Evolutionary conservation across 306 rosid genomes (phyloP).

Genomic region (Adenanthera pavonina): DNA sequence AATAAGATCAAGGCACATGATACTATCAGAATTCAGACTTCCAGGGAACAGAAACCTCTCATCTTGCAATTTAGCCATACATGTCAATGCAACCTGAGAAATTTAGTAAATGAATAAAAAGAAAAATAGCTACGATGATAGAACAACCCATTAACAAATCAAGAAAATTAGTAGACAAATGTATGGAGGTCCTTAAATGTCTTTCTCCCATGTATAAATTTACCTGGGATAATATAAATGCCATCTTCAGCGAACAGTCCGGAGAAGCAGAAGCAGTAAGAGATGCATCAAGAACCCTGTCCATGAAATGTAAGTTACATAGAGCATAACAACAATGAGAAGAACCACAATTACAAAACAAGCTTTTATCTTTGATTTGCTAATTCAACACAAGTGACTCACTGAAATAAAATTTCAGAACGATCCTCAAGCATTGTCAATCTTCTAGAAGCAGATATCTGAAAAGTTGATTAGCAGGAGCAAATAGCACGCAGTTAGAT

Average conservation of each 20-base stretch:
- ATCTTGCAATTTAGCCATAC: conserved; percentile 96
- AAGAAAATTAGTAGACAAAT: conserved; percentile 9
- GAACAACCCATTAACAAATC: conserved; percentile 26
- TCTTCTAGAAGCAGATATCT: conserved; percentile 91
- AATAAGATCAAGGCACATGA: conserved; percentile 82
- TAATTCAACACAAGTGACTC: conserved; percentile 42
- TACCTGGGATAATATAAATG: conserved; percentile 91
- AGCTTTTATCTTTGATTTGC: conserved; percentile 5
- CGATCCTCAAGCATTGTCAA: conserved; percentile 81
- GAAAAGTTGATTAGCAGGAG: conserved; percentile 10
- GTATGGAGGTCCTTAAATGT: no score
- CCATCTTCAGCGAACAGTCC: conserved; percentile 95
- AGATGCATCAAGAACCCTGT: conserved; percentile 83
- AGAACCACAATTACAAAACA: conserved; percentile 12
- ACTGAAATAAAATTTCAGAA: conserved; percentile 89
- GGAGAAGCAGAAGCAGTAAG: conserved; percentile 92
- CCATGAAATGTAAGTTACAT: conserved; percentile 40
- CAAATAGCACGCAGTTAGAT: conserved; percentile 35
- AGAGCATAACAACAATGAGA: conserved; percentile 18
- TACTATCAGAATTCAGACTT: conserved; percentile 73
- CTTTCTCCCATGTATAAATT: conserved; percentile 13
- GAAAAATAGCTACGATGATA: conserved; percentile 6
- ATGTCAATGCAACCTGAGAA: conserved; percentile 85
- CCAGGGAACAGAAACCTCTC: conserved; percentile 89
- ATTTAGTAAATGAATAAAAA: conserved; percentile 29